phyloP scores from a whole-genome alignment of 2,329 filamentous ascomycete species.

The Aspergillus sojae region DNA sequence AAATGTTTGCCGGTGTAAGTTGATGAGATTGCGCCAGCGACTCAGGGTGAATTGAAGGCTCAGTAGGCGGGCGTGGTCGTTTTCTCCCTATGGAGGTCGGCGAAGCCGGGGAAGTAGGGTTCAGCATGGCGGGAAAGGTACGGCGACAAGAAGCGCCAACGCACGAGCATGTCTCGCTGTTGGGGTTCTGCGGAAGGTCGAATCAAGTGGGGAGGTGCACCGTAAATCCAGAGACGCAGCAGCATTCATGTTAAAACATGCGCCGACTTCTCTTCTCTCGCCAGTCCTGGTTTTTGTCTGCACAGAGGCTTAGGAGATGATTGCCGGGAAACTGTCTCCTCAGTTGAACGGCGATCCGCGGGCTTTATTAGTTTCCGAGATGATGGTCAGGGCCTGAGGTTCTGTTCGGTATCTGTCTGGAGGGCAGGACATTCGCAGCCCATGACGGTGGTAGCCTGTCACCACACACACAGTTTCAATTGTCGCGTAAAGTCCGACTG shows the following conservation, averaged over 20 bases:
- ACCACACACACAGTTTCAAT: slow-evolving; percentile 4
- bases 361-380: slow-evolving; percentile 18
- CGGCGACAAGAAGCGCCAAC: slow-evolving; percentile 26
- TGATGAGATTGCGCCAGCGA: slow-evolving; percentile 23
- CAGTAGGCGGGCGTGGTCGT: slow-evolving; percentile 36
- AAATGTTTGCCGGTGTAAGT: slow-evolving; percentile 17
- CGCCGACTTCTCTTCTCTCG: slow-evolving; percentile 9
- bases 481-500: background rate
- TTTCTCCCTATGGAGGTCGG: slow-evolving; percentile 40
- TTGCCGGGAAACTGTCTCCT: slow-evolving; percentile 14
- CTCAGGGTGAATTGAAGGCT: slow-evolving; percentile 27
- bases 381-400: slow-evolving; percentile 19
- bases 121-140: slow-evolving; percentile 37
- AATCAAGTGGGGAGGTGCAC: slow-evolving; percentile 15
- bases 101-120: slow-evolving; percentile 32
- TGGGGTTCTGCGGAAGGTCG: slow-evolving; percentile 22
- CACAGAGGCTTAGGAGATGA: slow-evolving; percentile 5
- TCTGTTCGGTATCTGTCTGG: slow-evolving; percentile 17
- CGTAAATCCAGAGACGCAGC: slow-evolving; percentile 23
- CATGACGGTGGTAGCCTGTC: slow-evolving; percentile 22
- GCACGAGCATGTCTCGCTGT: slow-evolving; percentile 36
- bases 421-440: slow-evolving; percentile 21
- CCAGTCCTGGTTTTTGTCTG: slow-evolving; percentile 10
- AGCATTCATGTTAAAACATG: slow-evolving; percentile 35
- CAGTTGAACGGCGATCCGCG: slow-evolving; percentile 19